These are phyloP conservation scores for Pleurotus citrinopileatus DNA, from an alignment of 768 basidiomycete genomes.

Conservation along the genomic window DNA sequence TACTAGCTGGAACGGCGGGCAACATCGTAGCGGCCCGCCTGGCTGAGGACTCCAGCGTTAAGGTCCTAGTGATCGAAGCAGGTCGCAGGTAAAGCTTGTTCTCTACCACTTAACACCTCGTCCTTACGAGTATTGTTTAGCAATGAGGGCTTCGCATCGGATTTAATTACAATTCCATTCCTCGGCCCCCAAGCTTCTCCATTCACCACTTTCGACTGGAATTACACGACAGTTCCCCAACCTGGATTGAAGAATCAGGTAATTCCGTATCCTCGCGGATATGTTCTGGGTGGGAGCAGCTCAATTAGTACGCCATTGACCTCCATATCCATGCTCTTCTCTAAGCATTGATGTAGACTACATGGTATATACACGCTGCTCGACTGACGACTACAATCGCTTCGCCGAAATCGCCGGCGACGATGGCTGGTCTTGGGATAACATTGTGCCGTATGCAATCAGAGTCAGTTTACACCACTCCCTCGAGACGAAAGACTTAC, in stretches of 20 bases:
- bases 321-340: not conserved
- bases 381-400: slow-evolving; percentile 34
- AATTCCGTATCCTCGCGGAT: slow-evolving; percentile 20
- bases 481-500: not conserved
- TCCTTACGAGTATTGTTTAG: slow-evolving; percentile 2
- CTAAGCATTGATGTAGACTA: too few relatives aligned
- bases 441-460: slow-evolving; percentile 27
- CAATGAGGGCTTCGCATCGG: slow-evolving; percentile 17
- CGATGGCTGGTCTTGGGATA: slow-evolving; percentile 34
- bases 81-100: not conserved
- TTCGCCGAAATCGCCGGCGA: slow-evolving; percentile 30
- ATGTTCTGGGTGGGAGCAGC: slow-evolving; percentile 21
- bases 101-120: not conserved
- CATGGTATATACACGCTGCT: slow-evolving; percentile 25
- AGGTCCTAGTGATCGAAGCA: slow-evolving; percentile 4
- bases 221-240: slow-evolving; percentile 24
- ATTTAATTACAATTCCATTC: slow-evolving; percentile 13
- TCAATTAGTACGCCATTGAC: slow-evolving; percentile 24
- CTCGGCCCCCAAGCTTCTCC: slow-evolving; percentile 11
- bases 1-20: slow-evolving; percentile 5
- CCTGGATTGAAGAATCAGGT: slow-evolving; percentile 15
- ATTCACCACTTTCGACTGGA: slow-evolving; percentile 20
- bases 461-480: slow-evolving; percentile 15
- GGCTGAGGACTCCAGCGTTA: not conserved
- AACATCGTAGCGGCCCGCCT: slow-evolving; percentile 1